These are phyloP conservation scores for Saccharomyces paradoxus DNA, from an alignment of 805 yeast species.

Conservation along the genomic window DNA sequence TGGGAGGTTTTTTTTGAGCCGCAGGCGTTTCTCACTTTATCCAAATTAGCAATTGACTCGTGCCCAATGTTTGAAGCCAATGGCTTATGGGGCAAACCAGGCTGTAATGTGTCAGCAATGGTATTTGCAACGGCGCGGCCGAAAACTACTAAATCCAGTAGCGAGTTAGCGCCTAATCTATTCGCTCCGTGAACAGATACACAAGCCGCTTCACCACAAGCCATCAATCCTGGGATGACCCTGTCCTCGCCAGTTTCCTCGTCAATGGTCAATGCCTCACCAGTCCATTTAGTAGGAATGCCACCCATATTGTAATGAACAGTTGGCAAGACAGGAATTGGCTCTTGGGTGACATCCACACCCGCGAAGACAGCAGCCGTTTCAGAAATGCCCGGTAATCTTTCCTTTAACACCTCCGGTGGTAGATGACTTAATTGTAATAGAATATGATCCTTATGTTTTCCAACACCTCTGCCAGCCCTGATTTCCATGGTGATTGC, in stretches of 20 bases:
- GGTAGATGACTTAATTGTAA: constrained; percentile 93
- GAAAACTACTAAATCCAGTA: constrained; percentile 91
- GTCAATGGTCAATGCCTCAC: constrained; percentile 82
- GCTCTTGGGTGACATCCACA: constrained; percentile 98
- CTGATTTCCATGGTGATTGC: constrained; percentile 98
- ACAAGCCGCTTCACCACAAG: constrained; percentile 99
- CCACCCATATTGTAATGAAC: constrained; percentile 99
- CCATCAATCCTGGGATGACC: constrained; percentile 85
- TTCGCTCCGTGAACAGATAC: constrained; percentile 99
- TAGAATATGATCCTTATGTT: constrained; percentile 88
- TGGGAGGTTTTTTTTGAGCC: constrained; percentile 82
- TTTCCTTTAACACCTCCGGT: constrained; percentile 80
- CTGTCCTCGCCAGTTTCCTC: constrained; percentile 79
- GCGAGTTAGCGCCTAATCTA: constrained; percentile 97
- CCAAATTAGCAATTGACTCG: constrained; percentile 85
- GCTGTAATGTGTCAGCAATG: constrained; percentile 73
- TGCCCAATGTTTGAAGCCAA: constrained; percentile 80
- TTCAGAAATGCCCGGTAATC: constrained; percentile 98
- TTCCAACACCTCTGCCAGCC: constrained; percentile 99
- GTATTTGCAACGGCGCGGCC: constrained; percentile 98
- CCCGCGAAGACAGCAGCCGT: constrained; percentile 98
- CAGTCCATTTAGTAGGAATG: constrained; percentile 95
- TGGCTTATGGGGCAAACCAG: constrained; percentile 80
- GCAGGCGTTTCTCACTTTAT: constrained; percentile 72
- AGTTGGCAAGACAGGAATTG: constrained; percentile 96